A percentile compares a stretch with the other conserved stretches of the same genome.
Evolutionary conservation across 2,329 filamentous ascomycete genomes (phyloP).

Genomic region (Dothiorella sarmentorum): DNA sequence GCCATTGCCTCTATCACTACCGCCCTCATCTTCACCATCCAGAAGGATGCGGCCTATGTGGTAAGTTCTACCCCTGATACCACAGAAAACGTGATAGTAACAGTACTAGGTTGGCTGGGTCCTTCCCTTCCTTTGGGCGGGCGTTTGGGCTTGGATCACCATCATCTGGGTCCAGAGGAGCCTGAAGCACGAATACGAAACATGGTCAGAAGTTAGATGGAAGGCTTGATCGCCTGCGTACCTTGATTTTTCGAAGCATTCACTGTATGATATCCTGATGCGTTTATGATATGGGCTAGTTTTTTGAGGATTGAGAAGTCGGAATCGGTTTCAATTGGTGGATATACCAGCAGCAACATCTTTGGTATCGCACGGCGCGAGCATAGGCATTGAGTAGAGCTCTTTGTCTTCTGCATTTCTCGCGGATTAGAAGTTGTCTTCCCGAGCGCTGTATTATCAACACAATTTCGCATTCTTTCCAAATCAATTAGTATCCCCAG

Average conservation of each 20-base stretch:
- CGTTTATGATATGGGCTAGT: constrained; percentile 1
- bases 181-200: constrained; percentile 33
- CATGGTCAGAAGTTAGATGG: constrained; percentile 37
- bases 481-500: neutral
- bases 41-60: constrained; percentile 47
- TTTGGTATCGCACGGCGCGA: neutral
- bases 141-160: constrained; percentile 45
- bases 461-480: neutral
- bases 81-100: neutral
- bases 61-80: constrained; percentile 30
- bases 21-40: constrained; percentile 47
- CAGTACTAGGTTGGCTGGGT: constrained; percentile 43
- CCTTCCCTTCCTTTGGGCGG: constrained; percentile 50
- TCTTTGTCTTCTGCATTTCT: neutral
- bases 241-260: neutral
- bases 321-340: neutral
- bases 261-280: constrained; percentile 6
- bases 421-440: neutral
- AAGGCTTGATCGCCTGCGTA: constrained; percentile 32
- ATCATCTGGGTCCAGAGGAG: constrained; percentile 44
- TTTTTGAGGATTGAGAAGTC: neutral
- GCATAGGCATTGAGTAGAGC: neutral
- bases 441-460: neutral
- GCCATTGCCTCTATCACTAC: constrained; percentile 41
- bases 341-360: neutral